These are phyloP conservation scores for Alnus rubra DNA, from an alignment of 306 rosid species.

Conservation along the genomic window DNA sequence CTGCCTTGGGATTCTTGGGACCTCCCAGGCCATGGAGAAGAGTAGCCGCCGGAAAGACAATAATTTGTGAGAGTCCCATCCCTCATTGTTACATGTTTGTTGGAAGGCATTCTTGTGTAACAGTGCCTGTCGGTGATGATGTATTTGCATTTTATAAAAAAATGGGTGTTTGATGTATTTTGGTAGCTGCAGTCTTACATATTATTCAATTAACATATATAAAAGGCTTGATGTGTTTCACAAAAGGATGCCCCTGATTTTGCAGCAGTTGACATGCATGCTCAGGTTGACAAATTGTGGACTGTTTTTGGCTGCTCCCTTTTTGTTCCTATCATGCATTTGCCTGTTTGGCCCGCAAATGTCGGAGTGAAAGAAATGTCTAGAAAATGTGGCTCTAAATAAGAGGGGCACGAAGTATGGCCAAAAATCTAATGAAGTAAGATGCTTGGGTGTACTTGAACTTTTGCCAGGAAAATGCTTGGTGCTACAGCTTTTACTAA, in stretches of 20 bases:
- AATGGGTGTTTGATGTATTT: slow-evolving; percentile 54
- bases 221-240: slow-evolving; percentile 2
- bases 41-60: slow-evolving; percentile 44
- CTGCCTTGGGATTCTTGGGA: slow-evolving; percentile 39
- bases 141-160: slow-evolving; percentile 39
- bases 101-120: slow-evolving; percentile 49
- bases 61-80: slow-evolving; percentile 52
- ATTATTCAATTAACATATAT: slow-evolving; percentile 28
- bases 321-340: background rate
- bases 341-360: too few species aligned
- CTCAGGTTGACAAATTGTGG: background rate
- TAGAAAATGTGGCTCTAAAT: too few species aligned
- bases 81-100: slow-evolving; percentile 43
- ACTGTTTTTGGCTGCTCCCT: background rate
- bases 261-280: background rate
- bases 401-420: too few species aligned
- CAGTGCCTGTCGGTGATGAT: slow-evolving; percentile 51
- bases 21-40: slow-evolving; percentile 38
- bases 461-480: too few species aligned
- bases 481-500: too few species aligned
- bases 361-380: too few species aligned
- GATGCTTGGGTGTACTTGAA: too few species aligned
- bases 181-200: slow-evolving; percentile 42
- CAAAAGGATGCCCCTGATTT: background rate
- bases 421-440: too few species aligned